Evolutionary conservation across 768 basidiomycete species (phyloP), one percentile per base, ranked within the genome.

Genomic region (Podaxis pistillaris): DNA sequence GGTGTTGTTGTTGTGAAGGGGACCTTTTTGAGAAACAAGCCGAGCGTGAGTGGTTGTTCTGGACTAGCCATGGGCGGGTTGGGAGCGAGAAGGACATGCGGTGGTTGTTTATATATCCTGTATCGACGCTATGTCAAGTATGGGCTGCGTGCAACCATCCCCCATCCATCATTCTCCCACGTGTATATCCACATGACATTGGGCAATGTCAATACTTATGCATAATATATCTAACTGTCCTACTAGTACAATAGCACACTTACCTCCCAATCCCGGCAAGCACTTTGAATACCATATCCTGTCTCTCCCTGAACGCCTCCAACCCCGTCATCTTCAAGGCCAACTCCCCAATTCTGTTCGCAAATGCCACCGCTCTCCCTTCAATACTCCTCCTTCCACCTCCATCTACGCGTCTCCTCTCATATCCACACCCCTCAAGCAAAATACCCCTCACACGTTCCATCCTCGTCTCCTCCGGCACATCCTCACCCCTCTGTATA

Each of bases 261-360:
- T 38, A 55, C n/a, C 17, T 11, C 2, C 79, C 77, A 66, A 83
- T 75, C 3, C 85, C 83, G 44, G 79, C 78, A 58, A 90, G 73
- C 3, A 92, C 84, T 70, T 82, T 83, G 70, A 93, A 93, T 5
- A 92, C 88, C 55, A 83, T 79, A 1, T 77, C 81, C 73, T 92
- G 89, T 53, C 90, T 72, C 66, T 91, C 88, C 65, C 79, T 83
- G 70, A 95, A 95, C 54, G 89, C 84, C 62, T 78, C 80, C 59
- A 95, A 73, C 69, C 77, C 80, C 53, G 87, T 91, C 82, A 94
- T 84, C 0, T 78, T 81, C 65, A 95, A 68, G 64, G 88, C 87
- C 12, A 94, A 79, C 22, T 80, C 83, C 72, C 93, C 94, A 56
- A 94, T 83, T 61, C 89, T 73, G 71, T 94, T 94, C 28, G 88